Conservation (phyloP, 1,284 basidiomycete species). For the Melampsora abietis-canadensis region DNA sequence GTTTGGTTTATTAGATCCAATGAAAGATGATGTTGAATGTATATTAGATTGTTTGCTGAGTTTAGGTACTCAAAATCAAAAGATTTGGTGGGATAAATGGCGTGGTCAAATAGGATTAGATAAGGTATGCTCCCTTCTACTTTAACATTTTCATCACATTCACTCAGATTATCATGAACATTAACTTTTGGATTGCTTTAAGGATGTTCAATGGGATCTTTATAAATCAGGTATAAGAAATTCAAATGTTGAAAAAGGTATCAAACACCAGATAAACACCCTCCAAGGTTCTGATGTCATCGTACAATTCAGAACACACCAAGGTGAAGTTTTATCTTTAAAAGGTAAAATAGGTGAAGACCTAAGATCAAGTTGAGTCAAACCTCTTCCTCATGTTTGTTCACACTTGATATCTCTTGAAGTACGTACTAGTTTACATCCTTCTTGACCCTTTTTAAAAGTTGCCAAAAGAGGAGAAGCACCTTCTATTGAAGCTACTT, state of each 20-base stretch:
- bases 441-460: neutral
- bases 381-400: neutral
- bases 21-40: neutral
- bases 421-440: neutral
- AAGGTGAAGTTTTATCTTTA: slow-evolving; percentile 6
- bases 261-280: slow-evolving; percentile 50
- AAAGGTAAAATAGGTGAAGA: slow-evolving; percentile 1
- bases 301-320: neutral
- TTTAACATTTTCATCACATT: slow-evolving; percentile 55
- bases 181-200: neutral
- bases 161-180: too few species aligned
- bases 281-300: slow-evolving; percentile 64
- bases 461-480: slow-evolving; percentile 45
- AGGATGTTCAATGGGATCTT: neutral
- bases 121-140: slow-evolving; percentile 36
- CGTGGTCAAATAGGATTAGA: slow-evolving; percentile 2
- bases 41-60: neutral
- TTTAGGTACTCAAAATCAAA: neutral
- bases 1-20: slow-evolving; percentile 47
- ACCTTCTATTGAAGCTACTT: slow-evolving; percentile 48
- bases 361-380: neutral
- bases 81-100: neutral
- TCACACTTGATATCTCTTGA: neutral
- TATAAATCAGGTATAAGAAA: neutral
- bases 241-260: neutral